These are phyloP conservation scores for Kregervanrija delftensis DNA, from an alignment of 805 yeast genomes.

Conservation along the genomic window DNA sequence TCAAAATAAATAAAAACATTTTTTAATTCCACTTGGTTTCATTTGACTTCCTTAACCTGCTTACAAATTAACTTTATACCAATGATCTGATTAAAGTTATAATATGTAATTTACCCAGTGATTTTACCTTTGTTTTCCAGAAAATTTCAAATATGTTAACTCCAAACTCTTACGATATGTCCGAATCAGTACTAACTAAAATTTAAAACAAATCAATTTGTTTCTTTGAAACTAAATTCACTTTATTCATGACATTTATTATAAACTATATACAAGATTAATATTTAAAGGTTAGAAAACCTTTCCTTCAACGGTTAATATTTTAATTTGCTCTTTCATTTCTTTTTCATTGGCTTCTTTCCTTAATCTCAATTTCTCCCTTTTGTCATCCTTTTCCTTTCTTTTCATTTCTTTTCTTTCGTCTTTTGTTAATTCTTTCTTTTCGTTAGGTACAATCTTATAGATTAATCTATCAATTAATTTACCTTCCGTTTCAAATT, in stretches of 20 bases:
- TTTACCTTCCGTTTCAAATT: slow-evolving; percentile 25
- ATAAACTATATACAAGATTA: no score
- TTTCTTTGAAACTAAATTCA: no score
- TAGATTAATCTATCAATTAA: slow-evolving; percentile 1
- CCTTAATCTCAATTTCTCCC: slow-evolving; percentile 2
- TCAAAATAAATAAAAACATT: background rate
- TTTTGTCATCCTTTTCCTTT: slow-evolving; percentile 8
- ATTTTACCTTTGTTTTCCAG: no score
- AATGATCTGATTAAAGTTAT: background rate
- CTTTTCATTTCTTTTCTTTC: slow-evolving; percentile 8
- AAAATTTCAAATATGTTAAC: no score
- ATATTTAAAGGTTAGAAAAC: no score
- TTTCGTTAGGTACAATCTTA: slow-evolving; percentile 12
- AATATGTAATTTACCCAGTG: no score
- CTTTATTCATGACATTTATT: no score
- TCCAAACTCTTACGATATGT: no score
- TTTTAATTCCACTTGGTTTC: background rate
- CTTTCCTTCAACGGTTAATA: no score
- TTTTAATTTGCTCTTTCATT: slow-evolving; percentile 20
- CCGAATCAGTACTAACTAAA: no score
- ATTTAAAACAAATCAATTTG: no score
- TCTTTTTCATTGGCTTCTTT: slow-evolving; percentile 10
- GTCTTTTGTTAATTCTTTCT: slow-evolving; percentile 16
- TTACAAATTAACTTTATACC: slow-evolving; percentile 5
- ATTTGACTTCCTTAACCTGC: background rate